phyloP scores from a whole-genome alignment of 306 rosid species.

The Cicer judaicum region DNA sequence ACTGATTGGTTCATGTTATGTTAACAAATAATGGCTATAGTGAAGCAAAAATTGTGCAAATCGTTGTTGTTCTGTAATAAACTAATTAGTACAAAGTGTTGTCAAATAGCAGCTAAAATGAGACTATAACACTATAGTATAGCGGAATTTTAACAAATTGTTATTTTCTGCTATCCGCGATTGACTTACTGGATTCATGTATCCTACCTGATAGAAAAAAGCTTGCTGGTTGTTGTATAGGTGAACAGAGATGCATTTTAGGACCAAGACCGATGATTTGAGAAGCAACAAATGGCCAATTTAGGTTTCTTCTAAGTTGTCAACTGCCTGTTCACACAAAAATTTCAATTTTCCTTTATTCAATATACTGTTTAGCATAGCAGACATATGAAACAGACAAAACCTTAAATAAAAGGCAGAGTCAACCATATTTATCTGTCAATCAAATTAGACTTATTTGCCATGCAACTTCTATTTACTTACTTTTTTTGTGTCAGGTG shows the following conservation, averaged over 20 bases:
- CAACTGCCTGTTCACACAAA: background rate
- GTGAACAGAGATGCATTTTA: background rate
- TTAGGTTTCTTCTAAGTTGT: conserved; percentile 22
- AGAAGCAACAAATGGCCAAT: conserved; percentile 7
- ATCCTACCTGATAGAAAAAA: background rate
- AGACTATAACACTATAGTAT: no score
- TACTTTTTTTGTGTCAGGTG: conserved; percentile 56
- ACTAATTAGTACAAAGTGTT: no score
- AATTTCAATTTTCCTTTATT: conserved; percentile 10
- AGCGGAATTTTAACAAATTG: no score
- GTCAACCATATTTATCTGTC: background rate
- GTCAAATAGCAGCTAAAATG: no score
- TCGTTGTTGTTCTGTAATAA: no score
- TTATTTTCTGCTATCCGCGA: no score
- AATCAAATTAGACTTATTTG: background rate
- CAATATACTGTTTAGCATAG: background rate
- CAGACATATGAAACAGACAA: background rate
- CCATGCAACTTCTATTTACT: background rate
- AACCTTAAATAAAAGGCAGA: background rate
- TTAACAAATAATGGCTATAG: no score
- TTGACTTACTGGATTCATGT: background rate
- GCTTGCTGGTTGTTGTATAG: background rate
- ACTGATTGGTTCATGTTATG: no score
- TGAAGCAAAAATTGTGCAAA: no score
- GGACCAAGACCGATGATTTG: background rate